Evolutionary conservation across 129 eudicot species (phyloP).

Genomic region (Logfia minima): DNA sequence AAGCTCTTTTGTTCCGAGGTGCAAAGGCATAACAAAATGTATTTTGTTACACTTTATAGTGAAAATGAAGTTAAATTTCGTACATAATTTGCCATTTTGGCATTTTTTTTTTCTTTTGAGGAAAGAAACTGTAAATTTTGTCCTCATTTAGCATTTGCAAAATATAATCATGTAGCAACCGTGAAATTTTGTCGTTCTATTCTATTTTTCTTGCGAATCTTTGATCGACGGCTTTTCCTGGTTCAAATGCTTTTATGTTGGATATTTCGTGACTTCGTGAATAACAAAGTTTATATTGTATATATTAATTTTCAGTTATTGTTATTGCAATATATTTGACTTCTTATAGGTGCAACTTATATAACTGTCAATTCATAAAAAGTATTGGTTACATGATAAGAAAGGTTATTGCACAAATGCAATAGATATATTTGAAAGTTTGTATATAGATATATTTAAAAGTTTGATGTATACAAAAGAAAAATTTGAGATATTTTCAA

Average conservation of each 20-base stretch:
- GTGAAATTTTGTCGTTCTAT: neutral
- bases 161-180: conserved; percentile 4
- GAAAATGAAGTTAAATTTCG: conserved; percentile 21
- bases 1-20: conserved; percentile 16
- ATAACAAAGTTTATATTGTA: neutral
- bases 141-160: conserved; percentile 23
- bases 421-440: too few species aligned
- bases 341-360: too few species aligned
- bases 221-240: neutral
- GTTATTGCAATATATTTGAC: too few species aligned
- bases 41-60: conserved; percentile 15
- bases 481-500: too few species aligned
- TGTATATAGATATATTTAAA: too few species aligned
- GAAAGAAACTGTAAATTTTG: conserved; percentile 14
- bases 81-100: conserved; percentile 14
- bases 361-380: too few species aligned
- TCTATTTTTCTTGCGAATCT: conserved; percentile 1
- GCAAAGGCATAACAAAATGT: conserved; percentile 18
- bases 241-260: neutral
- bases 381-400: too few species aligned
- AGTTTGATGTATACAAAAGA: too few species aligned
- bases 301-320: too few species aligned
- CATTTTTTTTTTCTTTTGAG: conserved; percentile 9
- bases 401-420: too few species aligned
- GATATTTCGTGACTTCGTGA: neutral